phyloP scores from a whole-genome alignment of 257 asterid species.

The Verbascum thapsus region DNA sequence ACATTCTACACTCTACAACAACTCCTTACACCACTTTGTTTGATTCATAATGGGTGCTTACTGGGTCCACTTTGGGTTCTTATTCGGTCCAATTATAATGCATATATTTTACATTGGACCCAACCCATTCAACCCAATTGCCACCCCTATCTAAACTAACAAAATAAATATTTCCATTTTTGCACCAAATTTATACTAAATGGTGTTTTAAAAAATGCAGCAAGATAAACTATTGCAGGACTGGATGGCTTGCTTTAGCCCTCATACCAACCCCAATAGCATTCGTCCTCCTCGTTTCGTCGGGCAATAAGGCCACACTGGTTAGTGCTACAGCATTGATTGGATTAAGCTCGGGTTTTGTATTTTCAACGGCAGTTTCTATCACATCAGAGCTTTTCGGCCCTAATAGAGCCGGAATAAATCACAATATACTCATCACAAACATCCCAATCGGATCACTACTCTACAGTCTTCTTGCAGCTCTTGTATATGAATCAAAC shows the following conservation, averaged over 20 bases:
- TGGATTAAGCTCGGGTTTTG: conserved; percentile 69
- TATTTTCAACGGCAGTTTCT: conserved; percentile 59
- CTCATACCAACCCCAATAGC: conserved; percentile 57
- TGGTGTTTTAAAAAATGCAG: conserved; percentile 40
- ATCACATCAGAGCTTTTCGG: conserved; percentile 71
- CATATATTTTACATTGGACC: too few species aligned
- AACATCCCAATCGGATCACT: conserved; percentile 71
- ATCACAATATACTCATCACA: conserved; percentile 68
- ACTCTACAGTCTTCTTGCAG: conserved; percentile 66
- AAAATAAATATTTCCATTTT: background rate
- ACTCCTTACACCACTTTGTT: too few species aligned
- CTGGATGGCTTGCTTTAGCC: conserved; percentile 58
- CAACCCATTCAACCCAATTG: too few species aligned
- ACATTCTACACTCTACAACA: too few species aligned
- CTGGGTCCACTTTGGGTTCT: too few species aligned
- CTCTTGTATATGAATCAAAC: conserved; percentile 53
- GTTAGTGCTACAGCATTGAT: conserved; percentile 52
- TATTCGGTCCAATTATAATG: too few species aligned
- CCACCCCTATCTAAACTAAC: too few species aligned
- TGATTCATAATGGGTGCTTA: too few species aligned
- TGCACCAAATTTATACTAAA: conserved; percentile 12
- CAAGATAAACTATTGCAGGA: conserved; percentile 49
- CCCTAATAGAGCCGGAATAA: conserved; percentile 61
- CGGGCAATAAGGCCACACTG: conserved; percentile 43
- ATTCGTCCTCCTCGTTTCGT: conserved; percentile 49